phyloP scores from a whole-genome alignment of 2,329 filamentous ascomycete species.

The Arthrinium puccinioides region DNA sequence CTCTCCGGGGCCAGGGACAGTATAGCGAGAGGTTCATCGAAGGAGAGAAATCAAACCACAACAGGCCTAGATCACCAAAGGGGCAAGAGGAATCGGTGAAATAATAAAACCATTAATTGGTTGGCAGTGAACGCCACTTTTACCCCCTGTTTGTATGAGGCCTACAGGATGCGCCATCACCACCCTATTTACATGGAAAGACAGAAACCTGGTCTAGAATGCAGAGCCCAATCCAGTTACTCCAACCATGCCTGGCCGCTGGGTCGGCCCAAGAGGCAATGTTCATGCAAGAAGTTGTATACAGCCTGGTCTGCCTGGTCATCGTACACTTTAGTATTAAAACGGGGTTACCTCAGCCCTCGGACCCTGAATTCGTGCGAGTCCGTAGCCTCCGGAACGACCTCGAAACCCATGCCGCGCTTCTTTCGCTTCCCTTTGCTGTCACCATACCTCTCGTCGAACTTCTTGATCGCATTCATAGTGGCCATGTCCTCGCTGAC shows the following conservation, averaged over 20 bases:
- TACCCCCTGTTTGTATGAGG: constrained; percentile 14
- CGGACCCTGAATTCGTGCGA: constrained; percentile 38
- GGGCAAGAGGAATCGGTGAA: too few species aligned
- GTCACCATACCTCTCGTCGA: constrained; percentile 92
- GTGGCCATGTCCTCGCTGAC: constrained; percentile 91
- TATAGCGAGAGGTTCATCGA: too few species aligned
- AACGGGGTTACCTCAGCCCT: too few species aligned
- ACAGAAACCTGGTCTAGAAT: too few species aligned
- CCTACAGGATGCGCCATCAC: constrained; percentile 2
- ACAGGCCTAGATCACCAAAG: too few species aligned
- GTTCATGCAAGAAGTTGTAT: background rate
- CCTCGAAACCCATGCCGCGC: constrained; percentile 52
- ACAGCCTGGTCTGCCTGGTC: background rate
- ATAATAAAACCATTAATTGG: constrained; percentile 8
- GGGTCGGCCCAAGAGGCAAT: background rate
- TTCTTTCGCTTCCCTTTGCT: constrained; percentile 55
- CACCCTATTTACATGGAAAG: constrained; percentile 8
- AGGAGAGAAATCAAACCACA: too few species aligned
- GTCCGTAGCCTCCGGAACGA: constrained; percentile 30
- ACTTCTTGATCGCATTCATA: constrained; percentile 80
- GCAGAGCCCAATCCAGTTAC: background rate
- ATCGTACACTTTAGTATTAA: background rate
- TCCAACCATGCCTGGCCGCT: background rate
- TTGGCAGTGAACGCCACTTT: constrained; percentile 5
- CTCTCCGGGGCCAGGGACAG: too few species aligned